Conservation (phyloP, 352 stramenopile genomes). For the Phytophthora foliorum region DNA sequence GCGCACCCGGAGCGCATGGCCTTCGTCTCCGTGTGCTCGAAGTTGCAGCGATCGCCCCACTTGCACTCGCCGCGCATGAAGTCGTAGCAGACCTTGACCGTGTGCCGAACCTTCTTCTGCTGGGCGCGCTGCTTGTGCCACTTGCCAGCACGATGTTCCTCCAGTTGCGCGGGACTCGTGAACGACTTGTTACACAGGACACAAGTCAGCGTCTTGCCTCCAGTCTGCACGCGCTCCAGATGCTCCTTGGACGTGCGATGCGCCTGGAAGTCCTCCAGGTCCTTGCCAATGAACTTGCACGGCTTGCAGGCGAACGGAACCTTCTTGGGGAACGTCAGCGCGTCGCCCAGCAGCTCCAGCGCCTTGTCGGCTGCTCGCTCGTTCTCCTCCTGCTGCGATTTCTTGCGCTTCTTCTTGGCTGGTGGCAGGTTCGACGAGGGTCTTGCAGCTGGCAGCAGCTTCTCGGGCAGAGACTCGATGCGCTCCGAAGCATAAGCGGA, state of each 20-base stretch:
- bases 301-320: constrained; percentile 87
- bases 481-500: constrained; percentile 73
- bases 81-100: constrained; percentile 85
- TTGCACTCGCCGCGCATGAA: constrained; percentile 81
- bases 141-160: constrained; percentile 83
- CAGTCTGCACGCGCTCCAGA: constrained; percentile 42
- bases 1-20: constrained; percentile 64
- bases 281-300: constrained; percentile 79
- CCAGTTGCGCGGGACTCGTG: constrained; percentile 76
- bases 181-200: constrained; percentile 83
- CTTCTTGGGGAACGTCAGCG: constrained; percentile 72
- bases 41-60: constrained; percentile 73
- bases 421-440: constrained; percentile 31
- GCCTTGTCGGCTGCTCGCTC: constrained; percentile 37
- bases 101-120: constrained; percentile 73
- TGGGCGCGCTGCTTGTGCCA: constrained; percentile 84
- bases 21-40: constrained; percentile 78
- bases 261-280: constrained; percentile 71
- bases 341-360: constrained; percentile 51
- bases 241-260: constrained; percentile 66
- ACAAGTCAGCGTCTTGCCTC: constrained; percentile 53
- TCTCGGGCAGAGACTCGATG: constrained; percentile 68
- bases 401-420: constrained; percentile 56
- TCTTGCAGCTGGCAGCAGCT: constrained; percentile 57
- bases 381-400: constrained; percentile 40